Conservation (phyloP, 1,284 basidiomycete genomes). For the Sanguinoderma infundibulare region DNA sequence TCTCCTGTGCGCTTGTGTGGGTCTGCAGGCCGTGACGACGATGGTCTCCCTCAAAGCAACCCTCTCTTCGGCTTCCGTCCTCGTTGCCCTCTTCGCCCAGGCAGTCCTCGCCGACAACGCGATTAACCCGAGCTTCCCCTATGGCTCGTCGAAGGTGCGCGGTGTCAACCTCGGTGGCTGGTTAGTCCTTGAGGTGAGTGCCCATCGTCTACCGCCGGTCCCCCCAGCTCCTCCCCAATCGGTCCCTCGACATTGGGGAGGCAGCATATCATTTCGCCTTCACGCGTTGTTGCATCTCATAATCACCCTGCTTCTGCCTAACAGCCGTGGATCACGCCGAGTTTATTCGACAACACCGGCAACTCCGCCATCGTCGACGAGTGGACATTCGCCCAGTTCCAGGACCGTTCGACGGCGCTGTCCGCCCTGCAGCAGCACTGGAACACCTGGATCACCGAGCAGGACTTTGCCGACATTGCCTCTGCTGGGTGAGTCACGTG, state of each 20-base stretch:
- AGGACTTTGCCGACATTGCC: conserved; percentile 75
- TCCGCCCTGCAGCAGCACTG: conserved; percentile 68
- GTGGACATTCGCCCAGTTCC: conserved; percentile 81
- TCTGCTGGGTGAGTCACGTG: conserved; percentile 63
- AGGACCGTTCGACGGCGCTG: conserved; percentile 53
- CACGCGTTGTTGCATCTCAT: conserved; percentile 14
- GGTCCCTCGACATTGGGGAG: background rate
- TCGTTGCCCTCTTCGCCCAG: conserved; percentile 25
- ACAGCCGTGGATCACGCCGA: conserved; percentile 86
- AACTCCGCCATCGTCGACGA: conserved; percentile 79
- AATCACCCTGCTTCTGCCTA: background rate
- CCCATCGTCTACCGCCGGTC: background rate
- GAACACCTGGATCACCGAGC: conserved; percentile 81
- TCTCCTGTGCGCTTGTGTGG: background rate
- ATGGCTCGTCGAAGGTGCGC: conserved; percentile 64
- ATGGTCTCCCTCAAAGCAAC: conserved; percentile 24
- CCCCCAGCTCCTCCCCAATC: background rate
- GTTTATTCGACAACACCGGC: conserved; percentile 82
- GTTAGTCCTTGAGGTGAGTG: conserved; percentile 75
- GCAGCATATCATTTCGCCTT: background rate
- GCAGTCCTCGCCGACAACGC: conserved; percentile 33
- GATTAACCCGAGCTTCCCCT: conserved; percentile 48
- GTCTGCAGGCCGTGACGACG: conserved; percentile 16
- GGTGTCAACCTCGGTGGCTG: conserved; percentile 83
- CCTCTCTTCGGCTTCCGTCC: conserved; percentile 22